phyloP scores from a whole-genome alignment of 257 asterid genomes.

The Galeopsis tetrahit region DNA sequence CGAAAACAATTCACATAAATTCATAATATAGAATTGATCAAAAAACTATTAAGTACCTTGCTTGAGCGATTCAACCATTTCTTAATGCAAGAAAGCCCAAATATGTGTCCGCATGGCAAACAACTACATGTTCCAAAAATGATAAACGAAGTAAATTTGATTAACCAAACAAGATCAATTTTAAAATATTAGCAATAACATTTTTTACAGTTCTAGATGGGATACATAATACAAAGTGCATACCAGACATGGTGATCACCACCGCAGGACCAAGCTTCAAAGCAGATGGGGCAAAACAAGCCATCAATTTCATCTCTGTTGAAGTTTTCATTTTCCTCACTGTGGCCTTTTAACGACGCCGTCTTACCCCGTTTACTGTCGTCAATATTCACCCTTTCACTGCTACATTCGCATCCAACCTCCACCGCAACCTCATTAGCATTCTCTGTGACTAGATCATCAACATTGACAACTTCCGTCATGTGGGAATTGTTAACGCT shows the following conservation, averaged over 20 bases:
- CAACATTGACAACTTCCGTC: slow-evolving; percentile 31
- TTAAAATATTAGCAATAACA: not conserved
- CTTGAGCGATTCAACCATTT: slow-evolving; percentile 75
- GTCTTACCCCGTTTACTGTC: slow-evolving; percentile 25
- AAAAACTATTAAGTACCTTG: slow-evolving; percentile 54
- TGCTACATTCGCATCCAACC: slow-evolving; percentile 29
- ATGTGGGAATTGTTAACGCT: slow-evolving; percentile 22
- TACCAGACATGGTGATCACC: slow-evolving; percentile 86
- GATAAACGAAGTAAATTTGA: slow-evolving; percentile 6
- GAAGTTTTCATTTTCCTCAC: slow-evolving; percentile 40
- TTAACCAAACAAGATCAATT: not conserved
- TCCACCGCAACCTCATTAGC: slow-evolving; percentile 29
- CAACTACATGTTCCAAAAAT: slow-evolving; percentile 52
- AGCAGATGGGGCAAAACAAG: slow-evolving; percentile 79
- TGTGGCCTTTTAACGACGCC: slow-evolving; percentile 35
- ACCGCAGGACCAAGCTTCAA: slow-evolving; percentile 80
- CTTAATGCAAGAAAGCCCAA: slow-evolving; percentile 80
- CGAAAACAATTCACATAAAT: not conserved
- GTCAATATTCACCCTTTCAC: slow-evolving; percentile 27
- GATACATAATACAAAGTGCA: slow-evolving; percentile 7
- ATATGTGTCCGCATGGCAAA: slow-evolving; percentile 94
- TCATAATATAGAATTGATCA: not conserved
- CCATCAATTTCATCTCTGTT: slow-evolving; percentile 75
- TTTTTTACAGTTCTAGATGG: not conserved
- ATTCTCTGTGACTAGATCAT: slow-evolving; percentile 23